Evolutionary conservation across 2,329 filamentous ascomycete species (phyloP).

Genomic region (Coniochaeta hoffmannii): DNA sequence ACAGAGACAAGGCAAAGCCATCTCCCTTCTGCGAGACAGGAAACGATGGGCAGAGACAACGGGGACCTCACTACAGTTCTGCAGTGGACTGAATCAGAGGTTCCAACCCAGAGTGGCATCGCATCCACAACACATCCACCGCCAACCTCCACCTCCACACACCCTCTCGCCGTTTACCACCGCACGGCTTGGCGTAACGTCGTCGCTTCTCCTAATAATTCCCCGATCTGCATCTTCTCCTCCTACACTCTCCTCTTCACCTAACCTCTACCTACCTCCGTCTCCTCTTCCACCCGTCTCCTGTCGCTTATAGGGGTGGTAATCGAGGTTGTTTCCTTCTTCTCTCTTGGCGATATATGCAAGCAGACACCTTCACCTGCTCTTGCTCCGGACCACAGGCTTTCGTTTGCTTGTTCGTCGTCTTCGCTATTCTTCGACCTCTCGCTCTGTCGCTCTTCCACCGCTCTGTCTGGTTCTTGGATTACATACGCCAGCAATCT

Average conservation of each 20-base stretch:
- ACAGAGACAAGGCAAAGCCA: not conserved
- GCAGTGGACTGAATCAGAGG: not conserved
- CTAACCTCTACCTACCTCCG: not conserved
- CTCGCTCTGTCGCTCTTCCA: not conserved
- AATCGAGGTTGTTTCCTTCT: not conserved
- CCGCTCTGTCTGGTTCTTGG: not conserved
- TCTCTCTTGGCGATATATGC: not conserved
- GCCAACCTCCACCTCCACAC: not conserved
- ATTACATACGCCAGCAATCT: not conserved
- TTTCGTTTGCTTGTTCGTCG: not conserved
- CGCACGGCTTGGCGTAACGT: not conserved
- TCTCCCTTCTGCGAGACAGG: not conserved
- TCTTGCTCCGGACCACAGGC: not conserved
- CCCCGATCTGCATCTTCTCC: not conserved
- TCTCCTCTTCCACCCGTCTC: not conserved
- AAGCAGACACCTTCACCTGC: not conserved
- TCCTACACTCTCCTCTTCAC: not conserved
- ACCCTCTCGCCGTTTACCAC: constrained; percentile 5
- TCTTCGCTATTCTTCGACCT: not conserved
- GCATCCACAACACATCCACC: not conserved
- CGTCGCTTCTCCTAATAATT: not conserved
- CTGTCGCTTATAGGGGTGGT: not conserved
- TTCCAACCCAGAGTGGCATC: not conserved
- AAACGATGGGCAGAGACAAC: not conserved
- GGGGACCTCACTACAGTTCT: not conserved